Percentiles rank a stretch among this genome's conserved stretches.
Conservation (phyloP, 140 eudicot genomes). For the Oenanthe javanica region DNA sequence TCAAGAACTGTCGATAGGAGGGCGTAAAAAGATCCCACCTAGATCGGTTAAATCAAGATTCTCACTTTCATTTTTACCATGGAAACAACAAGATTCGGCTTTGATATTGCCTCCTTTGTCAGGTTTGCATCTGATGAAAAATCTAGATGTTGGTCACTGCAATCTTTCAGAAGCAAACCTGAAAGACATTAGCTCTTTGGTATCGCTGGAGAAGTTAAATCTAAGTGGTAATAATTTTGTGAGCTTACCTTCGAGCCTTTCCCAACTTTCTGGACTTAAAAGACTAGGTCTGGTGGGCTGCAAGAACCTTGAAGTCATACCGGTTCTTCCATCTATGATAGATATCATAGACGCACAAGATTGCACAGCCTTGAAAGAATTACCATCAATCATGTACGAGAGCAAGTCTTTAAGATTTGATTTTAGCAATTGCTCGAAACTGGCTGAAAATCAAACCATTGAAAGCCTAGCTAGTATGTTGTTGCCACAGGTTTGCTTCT, state of each 20-base stretch:
- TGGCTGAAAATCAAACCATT: constrained; percentile 6
- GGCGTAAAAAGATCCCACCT: neutral
- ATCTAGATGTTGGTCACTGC: constrained; percentile 20
- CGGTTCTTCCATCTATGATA: constrained; percentile 23
- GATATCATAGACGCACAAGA: constrained; percentile 13
- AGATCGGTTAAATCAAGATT: neutral
- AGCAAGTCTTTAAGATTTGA: neutral
- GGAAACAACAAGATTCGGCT: neutral
- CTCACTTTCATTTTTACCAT: neutral
- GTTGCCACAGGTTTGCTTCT: neutral
- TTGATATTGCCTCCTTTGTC: constrained; percentile 8
- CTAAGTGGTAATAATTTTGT: constrained; percentile 15
- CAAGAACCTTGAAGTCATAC: constrained; percentile 10
- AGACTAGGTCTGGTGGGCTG: constrained; percentile 2
- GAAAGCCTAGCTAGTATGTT: constrained; percentile 11
- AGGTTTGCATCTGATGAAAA: constrained; percentile 10
- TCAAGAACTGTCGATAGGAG: constrained; percentile 3
- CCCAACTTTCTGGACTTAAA: constrained; percentile 17
- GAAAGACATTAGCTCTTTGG: constrained; percentile 11
- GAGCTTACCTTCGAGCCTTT: constrained; percentile 16
- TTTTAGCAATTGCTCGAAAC: constrained; percentile 6
- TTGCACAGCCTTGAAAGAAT: constrained; percentile 8
- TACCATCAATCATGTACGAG: neutral
- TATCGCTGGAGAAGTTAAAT: constrained; percentile 22
- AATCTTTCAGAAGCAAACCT: constrained; percentile 15